phyloP scores from a whole-genome alignment of 306 rosid species.

The Luffa acutangula region DNA sequence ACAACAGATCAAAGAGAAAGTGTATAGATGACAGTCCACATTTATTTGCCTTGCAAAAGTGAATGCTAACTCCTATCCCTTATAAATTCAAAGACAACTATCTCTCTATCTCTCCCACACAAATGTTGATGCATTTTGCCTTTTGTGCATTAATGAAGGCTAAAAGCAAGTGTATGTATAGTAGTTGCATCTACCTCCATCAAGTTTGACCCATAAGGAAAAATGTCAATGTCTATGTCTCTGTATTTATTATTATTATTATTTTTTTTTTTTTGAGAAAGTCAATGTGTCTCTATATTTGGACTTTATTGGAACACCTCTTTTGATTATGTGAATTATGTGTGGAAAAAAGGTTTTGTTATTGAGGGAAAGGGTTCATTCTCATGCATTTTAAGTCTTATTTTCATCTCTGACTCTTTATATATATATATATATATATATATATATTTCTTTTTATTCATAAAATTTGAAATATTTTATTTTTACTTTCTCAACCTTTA shows the following conservation, averaged over 20 bases:
- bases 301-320: background rate
- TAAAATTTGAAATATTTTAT: too few species aligned
- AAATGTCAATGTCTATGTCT: background rate
- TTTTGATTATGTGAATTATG: background rate
- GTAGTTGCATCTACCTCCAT: background rate
- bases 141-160: slow-evolving; percentile 2
- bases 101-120: background rate
- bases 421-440: background rate
- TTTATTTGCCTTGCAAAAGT: background rate
- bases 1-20: background rate
- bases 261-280: too few species aligned
- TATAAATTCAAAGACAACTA: background rate
- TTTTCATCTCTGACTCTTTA: background rate
- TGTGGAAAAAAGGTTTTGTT: background rate
- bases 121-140: background rate
- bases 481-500: too few species aligned
- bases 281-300: background rate
- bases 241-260: too few species aligned
- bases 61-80: background rate
- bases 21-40: background rate
- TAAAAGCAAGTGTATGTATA: background rate
- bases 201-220: background rate
- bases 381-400: background rate
- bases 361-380: background rate
- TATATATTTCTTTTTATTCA: too few species aligned